Evolutionary conservation across 2,329 filamentous ascomycete species (phyloP).

Genomic region (Fusarium compactum): DNA sequence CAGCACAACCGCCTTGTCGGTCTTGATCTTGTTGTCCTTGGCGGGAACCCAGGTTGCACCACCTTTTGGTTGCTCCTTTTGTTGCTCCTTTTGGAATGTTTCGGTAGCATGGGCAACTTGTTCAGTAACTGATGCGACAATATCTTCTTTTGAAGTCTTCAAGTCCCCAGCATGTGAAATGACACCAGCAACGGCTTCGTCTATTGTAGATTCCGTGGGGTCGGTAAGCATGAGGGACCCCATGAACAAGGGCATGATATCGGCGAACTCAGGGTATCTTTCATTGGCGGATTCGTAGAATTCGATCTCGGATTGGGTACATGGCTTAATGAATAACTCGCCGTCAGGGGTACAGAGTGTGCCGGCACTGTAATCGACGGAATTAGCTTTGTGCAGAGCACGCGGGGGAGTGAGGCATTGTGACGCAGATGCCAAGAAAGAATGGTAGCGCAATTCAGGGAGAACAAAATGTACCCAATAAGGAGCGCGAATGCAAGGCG

Average conservation of each 20-base stretch:
- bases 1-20: slow-evolving; percentile 83
- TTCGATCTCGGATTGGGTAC: slow-evolving; percentile 83
- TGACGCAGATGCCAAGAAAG: slow-evolving; percentile 32
- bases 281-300: slow-evolving; percentile 84
- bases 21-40: slow-evolving; percentile 73
- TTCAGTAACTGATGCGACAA: slow-evolving; percentile 51
- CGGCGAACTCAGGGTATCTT: slow-evolving; percentile 77
- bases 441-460: slow-evolving; percentile 6
- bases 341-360: slow-evolving; percentile 87
- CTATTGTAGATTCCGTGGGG: slow-evolving; percentile 60
- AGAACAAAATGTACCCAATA: not conserved
- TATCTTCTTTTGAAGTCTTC: slow-evolving; percentile 51
- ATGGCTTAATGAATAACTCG: slow-evolving; percentile 93
- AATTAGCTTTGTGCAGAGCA: slow-evolving; percentile 31
- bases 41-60: slow-evolving; percentile 61
- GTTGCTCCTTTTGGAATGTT: not conserved
- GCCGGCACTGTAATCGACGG: slow-evolving; percentile 74
- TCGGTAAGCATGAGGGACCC: slow-evolving; percentile 80
- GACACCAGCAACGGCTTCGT: slow-evolving; percentile 60
- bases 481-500: slow-evolving; percentile 23
- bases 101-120: slow-evolving; percentile 46
- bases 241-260: slow-evolving; percentile 86
- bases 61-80: slow-evolving; percentile 17
- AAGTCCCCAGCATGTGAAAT: slow-evolving; percentile 55
- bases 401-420: slow-evolving; percentile 15